Conservation (phyloP, 495 filamentous ascomycete genomes). For the Acidiella bohemica region DNA sequence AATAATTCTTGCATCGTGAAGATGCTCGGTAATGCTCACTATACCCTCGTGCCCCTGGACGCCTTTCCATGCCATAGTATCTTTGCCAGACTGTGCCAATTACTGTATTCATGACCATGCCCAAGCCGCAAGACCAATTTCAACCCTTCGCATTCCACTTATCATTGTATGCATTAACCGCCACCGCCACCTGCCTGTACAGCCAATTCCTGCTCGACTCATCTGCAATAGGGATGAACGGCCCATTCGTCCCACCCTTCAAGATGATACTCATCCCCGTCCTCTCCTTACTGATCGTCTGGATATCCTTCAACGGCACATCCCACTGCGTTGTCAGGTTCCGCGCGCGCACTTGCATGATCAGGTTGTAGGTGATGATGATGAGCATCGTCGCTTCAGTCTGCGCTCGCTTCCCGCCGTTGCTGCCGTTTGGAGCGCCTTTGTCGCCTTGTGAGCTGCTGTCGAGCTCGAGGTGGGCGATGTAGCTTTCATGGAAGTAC, state of each 20-base stretch:
- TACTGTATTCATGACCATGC: no score
- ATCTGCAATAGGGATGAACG: slow-evolving; percentile 85
- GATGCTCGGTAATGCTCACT: no score
- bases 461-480: slow-evolving; percentile 86
- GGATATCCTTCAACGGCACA: slow-evolving; percentile 84
- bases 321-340: slow-evolving; percentile 86
- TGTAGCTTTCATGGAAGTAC: slow-evolving; percentile 95
- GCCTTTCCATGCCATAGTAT: no score
- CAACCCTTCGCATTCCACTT: slow-evolving; percentile 53
- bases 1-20: no score
- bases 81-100: no score
- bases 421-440: slow-evolving; percentile 41
- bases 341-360: slow-evolving; percentile 79
- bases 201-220: slow-evolving; percentile 81
- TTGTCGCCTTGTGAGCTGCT: slow-evolving; percentile 37
- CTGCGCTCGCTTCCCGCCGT: slow-evolving; percentile 35
- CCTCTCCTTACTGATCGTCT: slow-evolving; percentile 91
- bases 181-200: slow-evolving; percentile 56
- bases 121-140: no score
- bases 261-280: slow-evolving; percentile 82
- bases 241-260: slow-evolving; percentile 81
- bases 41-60: no score
- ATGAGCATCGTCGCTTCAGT: slow-evolving; percentile 59
- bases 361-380: slow-evolving; percentile 83
- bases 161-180: slow-evolving; percentile 59